Conservation (phyloP, 2,329 filamentous ascomycete species). For the Cladosporium austrohemisphaericum region DNA sequence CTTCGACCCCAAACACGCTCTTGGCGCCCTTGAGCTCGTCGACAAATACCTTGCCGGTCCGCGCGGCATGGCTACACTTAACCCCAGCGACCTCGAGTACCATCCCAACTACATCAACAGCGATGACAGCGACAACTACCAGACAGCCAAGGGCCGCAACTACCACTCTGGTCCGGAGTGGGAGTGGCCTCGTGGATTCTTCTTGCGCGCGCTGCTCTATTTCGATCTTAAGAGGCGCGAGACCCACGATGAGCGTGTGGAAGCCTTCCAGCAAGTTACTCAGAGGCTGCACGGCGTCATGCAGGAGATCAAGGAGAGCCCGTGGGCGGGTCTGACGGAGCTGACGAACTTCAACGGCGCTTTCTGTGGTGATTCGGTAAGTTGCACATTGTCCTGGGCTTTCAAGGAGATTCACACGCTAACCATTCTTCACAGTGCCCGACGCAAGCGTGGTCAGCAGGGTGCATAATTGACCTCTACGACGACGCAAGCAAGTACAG, state of each 20-base stretch:
- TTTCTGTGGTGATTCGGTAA: constrained; percentile 80
- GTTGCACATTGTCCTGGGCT: constrained; percentile 34
- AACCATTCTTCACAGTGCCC: constrained; percentile 60
- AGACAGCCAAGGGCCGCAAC: constrained; percentile 89
- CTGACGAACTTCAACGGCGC: constrained; percentile 86
- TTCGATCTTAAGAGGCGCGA: constrained; percentile 77
- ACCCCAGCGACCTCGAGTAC: constrained; percentile 89
- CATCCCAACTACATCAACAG: constrained; percentile 91
- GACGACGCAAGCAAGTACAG: constrained; percentile 65
- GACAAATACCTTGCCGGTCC: constrained; percentile 80
- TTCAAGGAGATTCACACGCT: constrained; percentile 28
- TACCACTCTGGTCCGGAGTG: constrained; percentile 98
- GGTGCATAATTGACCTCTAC: constrained; percentile 91
- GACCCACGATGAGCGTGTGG: constrained; percentile 65
- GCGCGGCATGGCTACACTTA: constrained; percentile 91
- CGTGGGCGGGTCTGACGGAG: constrained; percentile 89
- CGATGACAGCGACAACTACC: constrained; percentile 86
- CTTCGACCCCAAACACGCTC: constrained; percentile 74
- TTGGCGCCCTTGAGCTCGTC: constrained; percentile 73
- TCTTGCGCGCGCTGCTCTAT: constrained; percentile 82
- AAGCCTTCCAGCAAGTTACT: constrained; percentile 94
- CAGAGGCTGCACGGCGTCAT: constrained; percentile 78
- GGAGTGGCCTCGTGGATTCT: constrained; percentile 97
- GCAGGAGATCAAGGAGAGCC: constrained; percentile 71
- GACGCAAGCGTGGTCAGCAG: constrained; percentile 94